phyloP scores from a whole-genome alignment of 139 green algal species.

The Pedinophyceae sp. region DNA sequence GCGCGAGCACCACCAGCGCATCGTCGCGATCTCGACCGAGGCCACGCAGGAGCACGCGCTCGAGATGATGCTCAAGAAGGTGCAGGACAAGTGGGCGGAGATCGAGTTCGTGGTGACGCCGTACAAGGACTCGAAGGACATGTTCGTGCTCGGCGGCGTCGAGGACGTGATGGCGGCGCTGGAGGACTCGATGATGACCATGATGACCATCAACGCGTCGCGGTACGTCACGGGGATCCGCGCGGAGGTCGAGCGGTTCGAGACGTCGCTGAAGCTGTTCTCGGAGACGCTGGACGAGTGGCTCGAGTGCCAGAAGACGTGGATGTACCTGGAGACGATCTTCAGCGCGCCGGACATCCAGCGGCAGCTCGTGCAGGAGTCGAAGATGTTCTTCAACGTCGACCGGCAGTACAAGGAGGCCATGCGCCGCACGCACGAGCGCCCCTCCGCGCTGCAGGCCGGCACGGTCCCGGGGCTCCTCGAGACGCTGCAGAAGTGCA shows the following conservation, averaged over 20 bases:
- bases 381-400: constrained; percentile 48
- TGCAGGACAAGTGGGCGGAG: constrained; percentile 46
- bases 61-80: constrained; percentile 56
- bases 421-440: constrained; percentile 60
- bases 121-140: constrained; percentile 78
- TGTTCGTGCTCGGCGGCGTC: constrained; percentile 56
- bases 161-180: constrained; percentile 59
- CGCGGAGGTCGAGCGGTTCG: constrained; percentile 55
- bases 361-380: constrained; percentile 57
- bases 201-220: constrained; percentile 59
- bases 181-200: constrained; percentile 72
- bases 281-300: constrained; percentile 26
- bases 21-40: constrained; percentile 43
- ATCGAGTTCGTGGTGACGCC: constrained; percentile 51
- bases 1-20: constrained; percentile 30
- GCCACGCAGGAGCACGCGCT: constrained; percentile 60
- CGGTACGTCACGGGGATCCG: constrained; percentile 57
- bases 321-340: constrained; percentile 81
- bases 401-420: constrained; percentile 66
- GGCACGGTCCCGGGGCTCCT: constrained; percentile 26
- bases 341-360: constrained; percentile 69
- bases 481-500: constrained; percentile 48
- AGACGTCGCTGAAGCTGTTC: constrained; percentile 20
- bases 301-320: constrained; percentile 48
- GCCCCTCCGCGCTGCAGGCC: constrained; percentile 50